Conservation (phyloP, 2,329 filamentous ascomycete species). For the Trichoderma brevicompactum region DNA sequence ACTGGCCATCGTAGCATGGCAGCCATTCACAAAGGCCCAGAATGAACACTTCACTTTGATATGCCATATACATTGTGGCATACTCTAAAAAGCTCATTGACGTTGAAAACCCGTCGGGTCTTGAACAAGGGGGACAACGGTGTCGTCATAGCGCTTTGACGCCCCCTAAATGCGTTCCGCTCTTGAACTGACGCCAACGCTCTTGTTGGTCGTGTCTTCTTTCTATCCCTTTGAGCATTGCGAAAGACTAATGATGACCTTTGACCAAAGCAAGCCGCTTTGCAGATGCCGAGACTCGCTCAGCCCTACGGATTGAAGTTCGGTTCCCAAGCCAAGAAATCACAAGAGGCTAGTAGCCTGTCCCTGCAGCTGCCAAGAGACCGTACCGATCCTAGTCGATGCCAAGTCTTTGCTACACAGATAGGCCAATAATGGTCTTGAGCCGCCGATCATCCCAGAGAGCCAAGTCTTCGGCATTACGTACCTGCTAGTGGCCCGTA, state of each 20-base stretch:
- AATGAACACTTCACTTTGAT: background rate
- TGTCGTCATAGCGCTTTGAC: background rate
- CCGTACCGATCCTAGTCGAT: background rate
- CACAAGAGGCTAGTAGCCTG: background rate
- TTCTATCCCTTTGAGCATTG: background rate
- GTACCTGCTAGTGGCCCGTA: slow-evolving; percentile 3
- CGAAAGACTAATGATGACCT: background rate
- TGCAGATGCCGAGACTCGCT: background rate
- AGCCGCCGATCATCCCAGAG: slow-evolving; percentile 1
- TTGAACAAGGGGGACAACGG: background rate
- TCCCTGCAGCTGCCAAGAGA: slow-evolving; percentile 8
- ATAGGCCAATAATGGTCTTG: background rate
- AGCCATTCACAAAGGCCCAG: background rate
- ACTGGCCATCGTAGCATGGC: background rate
- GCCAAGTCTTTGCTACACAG: background rate
- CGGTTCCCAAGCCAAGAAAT: background rate
- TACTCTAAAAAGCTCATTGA: background rate
- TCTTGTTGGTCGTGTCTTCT: background rate
- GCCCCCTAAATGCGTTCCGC: background rate
- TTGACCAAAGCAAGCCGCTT: background rate
- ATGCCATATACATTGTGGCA: background rate
- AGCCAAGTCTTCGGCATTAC: slow-evolving; percentile 16
- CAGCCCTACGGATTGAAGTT: background rate
- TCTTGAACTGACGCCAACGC: background rate
- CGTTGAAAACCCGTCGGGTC: background rate